phyloP scores from a whole-genome alignment of 495 filamentous ascomycete species.

The Hypoxylon intermedium region DNA sequence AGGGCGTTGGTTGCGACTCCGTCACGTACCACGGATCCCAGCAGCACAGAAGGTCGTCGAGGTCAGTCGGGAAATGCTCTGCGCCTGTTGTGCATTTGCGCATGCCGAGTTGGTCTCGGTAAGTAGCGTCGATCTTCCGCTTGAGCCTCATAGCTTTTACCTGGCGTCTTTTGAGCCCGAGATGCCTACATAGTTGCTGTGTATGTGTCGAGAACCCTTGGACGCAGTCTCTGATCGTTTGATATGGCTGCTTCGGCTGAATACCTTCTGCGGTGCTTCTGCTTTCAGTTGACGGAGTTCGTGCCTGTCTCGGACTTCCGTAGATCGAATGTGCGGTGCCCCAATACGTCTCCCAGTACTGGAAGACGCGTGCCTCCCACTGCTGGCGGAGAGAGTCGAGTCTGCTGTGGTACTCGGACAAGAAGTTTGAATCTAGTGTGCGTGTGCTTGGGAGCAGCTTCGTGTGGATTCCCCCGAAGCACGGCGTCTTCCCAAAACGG shows the following conservation, averaged over 20 bases:
- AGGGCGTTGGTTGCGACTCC: conserved; percentile 3
- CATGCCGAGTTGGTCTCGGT: conserved; percentile 4
- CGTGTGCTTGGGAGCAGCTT: conserved; percentile 6
- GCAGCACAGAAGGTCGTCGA: conserved; percentile 1
- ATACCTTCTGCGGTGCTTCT: not conserved
- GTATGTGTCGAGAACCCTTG: not conserved
- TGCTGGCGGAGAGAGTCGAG: not conserved
- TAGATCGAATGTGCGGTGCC: not conserved
- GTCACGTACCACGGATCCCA: conserved; percentile 13
- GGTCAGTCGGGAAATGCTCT: conserved; percentile 3
- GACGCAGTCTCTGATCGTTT: not conserved
- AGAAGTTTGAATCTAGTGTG: conserved; percentile 7
- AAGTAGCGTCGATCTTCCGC: conserved; percentile 1
- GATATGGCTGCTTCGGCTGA: not conserved
- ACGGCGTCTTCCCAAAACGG: not conserved
- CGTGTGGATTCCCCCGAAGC: conserved; percentile 6
- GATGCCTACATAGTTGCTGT: not conserved
- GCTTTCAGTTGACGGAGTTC: too few species aligned
- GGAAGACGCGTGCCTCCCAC: conserved; percentile 7
- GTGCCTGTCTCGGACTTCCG: not conserved
- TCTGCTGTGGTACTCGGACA: not conserved
- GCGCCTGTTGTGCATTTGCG: not conserved
- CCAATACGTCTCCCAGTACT: conserved; percentile 6
- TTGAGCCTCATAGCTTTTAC: not conserved
- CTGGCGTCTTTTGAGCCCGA: conserved; percentile 1